phyloP scores from a whole-genome alignment of 2,329 filamentous ascomycete genomes.

The Diaporthe batatas region DNA sequence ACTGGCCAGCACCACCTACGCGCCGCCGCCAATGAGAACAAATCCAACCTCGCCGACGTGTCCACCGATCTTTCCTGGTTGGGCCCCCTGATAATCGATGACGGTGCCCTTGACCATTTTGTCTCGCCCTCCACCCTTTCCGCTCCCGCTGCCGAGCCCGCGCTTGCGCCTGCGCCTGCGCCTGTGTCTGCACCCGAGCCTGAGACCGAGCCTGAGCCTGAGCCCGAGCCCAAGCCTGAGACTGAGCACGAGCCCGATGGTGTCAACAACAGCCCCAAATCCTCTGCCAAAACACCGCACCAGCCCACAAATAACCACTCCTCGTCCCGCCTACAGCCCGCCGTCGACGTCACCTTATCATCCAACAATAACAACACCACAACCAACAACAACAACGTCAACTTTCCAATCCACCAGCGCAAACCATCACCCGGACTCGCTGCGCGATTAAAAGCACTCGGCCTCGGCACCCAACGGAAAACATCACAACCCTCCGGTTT shows the following conservation, averaged over 20 bases:
- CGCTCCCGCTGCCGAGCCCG: conserved; percentile 16
- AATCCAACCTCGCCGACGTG: conserved; percentile 57
- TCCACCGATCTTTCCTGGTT: conserved; percentile 57
- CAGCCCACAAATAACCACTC: conserved; percentile 44
- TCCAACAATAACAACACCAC: conserved; percentile 43
- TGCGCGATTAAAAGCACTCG: conserved; percentile 74
- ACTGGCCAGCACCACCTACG: conserved; percentile 33
- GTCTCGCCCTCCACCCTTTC: conserved; percentile 30
- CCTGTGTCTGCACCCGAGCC: not conserved
- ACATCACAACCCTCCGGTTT: conserved; percentile 52
- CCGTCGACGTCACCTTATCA: conserved; percentile 38
- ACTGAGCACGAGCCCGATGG: conserved; percentile 7
- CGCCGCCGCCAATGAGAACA: conserved; percentile 43
- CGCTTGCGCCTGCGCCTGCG: not conserved
- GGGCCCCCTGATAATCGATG: conserved; percentile 47
- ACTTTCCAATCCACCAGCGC: conserved; percentile 55
- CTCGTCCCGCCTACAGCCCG: conserved; percentile 36
- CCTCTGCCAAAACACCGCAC: conserved; percentile 41
- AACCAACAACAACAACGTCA: not conserved
- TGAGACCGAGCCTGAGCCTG: not conserved
- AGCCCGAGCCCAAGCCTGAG: not conserved
- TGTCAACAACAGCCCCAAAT: conserved; percentile 40
- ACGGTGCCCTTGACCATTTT: conserved; percentile 30
- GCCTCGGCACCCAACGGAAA: conserved; percentile 65
- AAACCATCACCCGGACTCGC: conserved; percentile 75